phyloP scores from a whole-genome alignment of 495 filamentous ascomycete species.

The Beverwykella pulmonaria region DNA sequence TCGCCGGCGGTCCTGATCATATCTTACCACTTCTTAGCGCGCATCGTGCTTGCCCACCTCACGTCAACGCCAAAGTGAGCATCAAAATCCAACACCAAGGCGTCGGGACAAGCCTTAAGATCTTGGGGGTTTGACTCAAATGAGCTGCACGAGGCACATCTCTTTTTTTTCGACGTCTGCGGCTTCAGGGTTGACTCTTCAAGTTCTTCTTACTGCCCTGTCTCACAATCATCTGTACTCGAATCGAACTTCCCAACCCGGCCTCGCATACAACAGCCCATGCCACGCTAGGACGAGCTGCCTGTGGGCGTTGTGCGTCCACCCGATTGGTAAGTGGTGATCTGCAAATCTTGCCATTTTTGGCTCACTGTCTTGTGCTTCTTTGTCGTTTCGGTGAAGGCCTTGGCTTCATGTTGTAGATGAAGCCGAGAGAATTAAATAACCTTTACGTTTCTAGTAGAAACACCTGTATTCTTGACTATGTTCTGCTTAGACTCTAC shows the following conservation, averaged over 20 bases:
- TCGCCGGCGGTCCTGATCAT: constrained; percentile 15
- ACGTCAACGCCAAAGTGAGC: not conserved
- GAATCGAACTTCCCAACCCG: not conserved
- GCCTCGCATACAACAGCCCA: not conserved
- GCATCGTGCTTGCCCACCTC: constrained; percentile 3
- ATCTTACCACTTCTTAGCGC: not conserved
- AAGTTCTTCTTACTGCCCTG: no score
- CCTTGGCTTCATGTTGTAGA: no score
- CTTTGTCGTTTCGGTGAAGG: not conserved
- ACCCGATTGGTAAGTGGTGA: not conserved
- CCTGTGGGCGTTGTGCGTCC: not conserved
- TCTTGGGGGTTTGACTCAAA: not conserved
- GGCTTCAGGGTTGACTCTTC: not conserved
- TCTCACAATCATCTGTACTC: no score
- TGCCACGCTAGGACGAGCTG: not conserved
- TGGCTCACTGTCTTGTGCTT: not conserved
- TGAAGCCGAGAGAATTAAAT: no score
- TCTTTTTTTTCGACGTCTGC: not conserved
- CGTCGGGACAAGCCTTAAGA: not conserved
- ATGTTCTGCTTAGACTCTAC: not conserved
- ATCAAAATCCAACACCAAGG: constrained; percentile 1
- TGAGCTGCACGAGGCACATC: not conserved
- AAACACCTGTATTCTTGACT: not conserved
- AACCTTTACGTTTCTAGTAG: no score
- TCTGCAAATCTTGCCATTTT: not conserved